phyloP scores from a whole-genome alignment of 2,329 filamentous ascomycete genomes.

The Xylariaceae sp. region DNA sequence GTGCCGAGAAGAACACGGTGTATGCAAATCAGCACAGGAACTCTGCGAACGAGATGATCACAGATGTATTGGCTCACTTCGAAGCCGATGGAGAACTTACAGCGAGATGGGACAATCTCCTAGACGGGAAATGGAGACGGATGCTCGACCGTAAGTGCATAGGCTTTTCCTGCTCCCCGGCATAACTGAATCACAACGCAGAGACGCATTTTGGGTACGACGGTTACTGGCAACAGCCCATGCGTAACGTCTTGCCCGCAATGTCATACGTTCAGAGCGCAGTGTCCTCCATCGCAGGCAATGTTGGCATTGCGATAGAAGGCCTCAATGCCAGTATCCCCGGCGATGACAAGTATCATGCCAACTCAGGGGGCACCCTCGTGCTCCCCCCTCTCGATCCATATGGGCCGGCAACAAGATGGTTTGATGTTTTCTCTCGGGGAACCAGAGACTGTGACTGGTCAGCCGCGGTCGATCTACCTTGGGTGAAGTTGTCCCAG shows the following conservation, averaged over 20 bases:
- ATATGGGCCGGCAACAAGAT: slow-evolving; percentile 53
- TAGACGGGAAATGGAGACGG: slow-evolving; percentile 59
- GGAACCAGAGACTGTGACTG: slow-evolving; percentile 52
- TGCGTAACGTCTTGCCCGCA: slow-evolving; percentile 63
- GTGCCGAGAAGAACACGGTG: slow-evolving; percentile 46
- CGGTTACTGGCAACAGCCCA: slow-evolving; percentile 65
- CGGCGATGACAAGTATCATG: slow-evolving; percentile 61
- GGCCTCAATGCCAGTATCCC: slow-evolving; percentile 63
- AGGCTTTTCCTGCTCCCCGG: not conserved
- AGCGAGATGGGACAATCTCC: slow-evolving; percentile 51
- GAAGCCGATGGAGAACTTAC: slow-evolving; percentile 55
- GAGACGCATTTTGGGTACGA: slow-evolving; percentile 53
- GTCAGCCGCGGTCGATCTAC: slow-evolving; percentile 43
- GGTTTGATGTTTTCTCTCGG: slow-evolving; percentile 61
- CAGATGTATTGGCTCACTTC: slow-evolving; percentile 50
- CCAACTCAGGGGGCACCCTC: slow-evolving; percentile 50
- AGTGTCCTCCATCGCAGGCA: slow-evolving; percentile 56
- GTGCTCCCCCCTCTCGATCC: slow-evolving; percentile 54
- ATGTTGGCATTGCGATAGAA: slow-evolving; percentile 61
- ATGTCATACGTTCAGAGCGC: slow-evolving; percentile 56
- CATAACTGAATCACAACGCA: slow-evolving; percentile 15
- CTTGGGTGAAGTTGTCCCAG: slow-evolving; percentile 51
- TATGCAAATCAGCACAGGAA: slow-evolving; percentile 50
- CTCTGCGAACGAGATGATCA: slow-evolving; percentile 49
- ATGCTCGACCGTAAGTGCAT: slow-evolving; percentile 53